Evolutionary conservation across 2,329 filamentous ascomycete genomes (phyloP).

Genomic region (Colletotrichum lini): DNA sequence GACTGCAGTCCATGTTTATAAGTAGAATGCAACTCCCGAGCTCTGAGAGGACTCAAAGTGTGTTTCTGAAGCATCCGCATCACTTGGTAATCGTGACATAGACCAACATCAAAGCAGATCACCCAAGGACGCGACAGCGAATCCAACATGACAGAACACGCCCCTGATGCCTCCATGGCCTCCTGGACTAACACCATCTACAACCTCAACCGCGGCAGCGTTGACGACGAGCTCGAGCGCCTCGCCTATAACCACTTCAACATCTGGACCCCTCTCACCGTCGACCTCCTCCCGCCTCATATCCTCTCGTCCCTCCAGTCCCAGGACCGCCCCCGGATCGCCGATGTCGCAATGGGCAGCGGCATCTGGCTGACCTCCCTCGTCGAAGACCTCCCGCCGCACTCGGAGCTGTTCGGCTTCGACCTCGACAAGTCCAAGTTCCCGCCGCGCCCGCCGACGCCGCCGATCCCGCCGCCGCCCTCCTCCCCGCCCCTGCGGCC

Average conservation of each 20-base stretch:
- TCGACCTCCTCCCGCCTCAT: conserved; percentile 25
- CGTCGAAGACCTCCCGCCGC: conserved; percentile 20
- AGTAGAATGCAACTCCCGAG: background rate
- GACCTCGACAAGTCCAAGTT: conserved; percentile 44
- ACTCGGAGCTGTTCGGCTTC: conserved; percentile 42
- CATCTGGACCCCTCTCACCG: conserved; percentile 33
- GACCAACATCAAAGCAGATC: background rate
- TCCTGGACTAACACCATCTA: conserved; percentile 35
- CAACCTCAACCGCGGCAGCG: conserved; percentile 27
- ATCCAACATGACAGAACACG: background rate
- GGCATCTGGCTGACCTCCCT: conserved; percentile 45
- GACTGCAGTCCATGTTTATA: background rate
- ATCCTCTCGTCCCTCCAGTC: conserved; percentile 20
- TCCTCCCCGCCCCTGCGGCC: conserved; percentile 19
- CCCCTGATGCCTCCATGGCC: background rate
- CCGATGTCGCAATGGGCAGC: conserved; percentile 45
- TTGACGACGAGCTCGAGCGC: conserved; percentile 34
- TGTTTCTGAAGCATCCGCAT: background rate
- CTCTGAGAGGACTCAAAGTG: background rate
- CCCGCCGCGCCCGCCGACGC: conserved; percentile 27
- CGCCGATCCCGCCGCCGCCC: conserved; percentile 28
- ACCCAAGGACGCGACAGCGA: too few relatives aligned
- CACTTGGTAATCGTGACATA: background rate
- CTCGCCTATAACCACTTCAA: conserved; percentile 38
- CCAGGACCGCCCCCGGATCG: conserved; percentile 28